Evolutionary conservation across 495 filamentous ascomycete genomes (phyloP).

Genomic region (Neurospora sp.): DNA sequence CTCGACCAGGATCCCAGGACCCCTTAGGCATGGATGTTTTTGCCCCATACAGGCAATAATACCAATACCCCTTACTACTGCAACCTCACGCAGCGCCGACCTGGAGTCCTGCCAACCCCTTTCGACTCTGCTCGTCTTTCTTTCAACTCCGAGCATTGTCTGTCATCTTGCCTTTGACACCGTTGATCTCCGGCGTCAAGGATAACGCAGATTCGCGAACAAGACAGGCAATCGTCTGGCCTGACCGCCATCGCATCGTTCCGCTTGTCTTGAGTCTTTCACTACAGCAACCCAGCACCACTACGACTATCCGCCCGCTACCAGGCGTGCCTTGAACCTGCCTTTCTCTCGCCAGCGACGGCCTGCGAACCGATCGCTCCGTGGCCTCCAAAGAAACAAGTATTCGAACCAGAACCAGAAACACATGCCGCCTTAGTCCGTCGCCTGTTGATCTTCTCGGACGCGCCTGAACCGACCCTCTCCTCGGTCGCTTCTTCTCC

Average conservation of each 20-base stretch:
- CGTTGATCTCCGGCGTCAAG: not conserved
- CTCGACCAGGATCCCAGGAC: not conserved
- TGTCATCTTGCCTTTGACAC: not conserved
- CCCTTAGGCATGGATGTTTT: not conserved
- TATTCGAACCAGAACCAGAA: not conserved
- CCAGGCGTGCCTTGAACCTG: not conserved
- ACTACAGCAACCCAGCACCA: not conserved
- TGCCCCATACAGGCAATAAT: not conserved
- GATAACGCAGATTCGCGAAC: not conserved
- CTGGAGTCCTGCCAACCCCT: not conserved
- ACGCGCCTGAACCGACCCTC: constrained; percentile 11
- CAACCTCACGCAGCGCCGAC: not conserved
- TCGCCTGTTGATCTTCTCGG: constrained; percentile 5
- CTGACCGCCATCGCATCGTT: not conserved
- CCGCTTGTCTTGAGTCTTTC: not conserved
- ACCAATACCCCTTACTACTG: not conserved
- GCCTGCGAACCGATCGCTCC: not conserved
- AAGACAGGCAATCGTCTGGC: not conserved
- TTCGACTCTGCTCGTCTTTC: not conserved
- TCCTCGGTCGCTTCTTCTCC: not conserved
- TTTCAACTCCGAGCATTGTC: not conserved
- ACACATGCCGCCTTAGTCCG: constrained; percentile 11
- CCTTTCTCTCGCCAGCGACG: not conserved
- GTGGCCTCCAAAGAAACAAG: not conserved
- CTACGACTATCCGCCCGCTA: not conserved